Conservation (phyloP, 2,329 filamentous ascomycete genomes). For the Colletotrichum nymphaeae region DNA sequence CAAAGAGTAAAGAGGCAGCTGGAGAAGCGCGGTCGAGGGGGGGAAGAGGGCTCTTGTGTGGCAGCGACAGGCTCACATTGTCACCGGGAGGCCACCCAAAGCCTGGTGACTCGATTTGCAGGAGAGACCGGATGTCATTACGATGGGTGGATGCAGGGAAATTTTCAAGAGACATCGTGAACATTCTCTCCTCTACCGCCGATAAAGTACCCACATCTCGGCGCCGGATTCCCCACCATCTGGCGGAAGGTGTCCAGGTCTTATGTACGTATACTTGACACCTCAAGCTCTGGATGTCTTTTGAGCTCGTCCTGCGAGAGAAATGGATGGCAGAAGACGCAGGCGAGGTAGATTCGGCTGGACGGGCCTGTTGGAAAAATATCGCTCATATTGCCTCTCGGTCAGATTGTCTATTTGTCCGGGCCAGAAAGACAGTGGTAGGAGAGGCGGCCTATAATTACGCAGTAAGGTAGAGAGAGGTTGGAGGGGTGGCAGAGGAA, state of each 20-base stretch:
- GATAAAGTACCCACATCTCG: constrained; percentile 18
- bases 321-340: background rate
- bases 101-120: background rate
- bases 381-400: constrained; percentile 25
- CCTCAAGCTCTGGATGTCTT: background rate
- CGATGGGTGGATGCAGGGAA: constrained; percentile 1
- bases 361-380: constrained; percentile 24
- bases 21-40: background rate
- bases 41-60: background rate
- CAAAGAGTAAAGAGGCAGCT: background rate
- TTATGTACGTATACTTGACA: constrained; percentile 17
- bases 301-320: background rate
- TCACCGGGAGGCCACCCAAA: background rate
- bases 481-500: constrained; percentile 4
- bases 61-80: background rate
- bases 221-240: constrained; percentile 27
- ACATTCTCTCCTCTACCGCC: constrained; percentile 26
- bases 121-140: background rate
- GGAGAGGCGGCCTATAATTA: too few relatives aligned
- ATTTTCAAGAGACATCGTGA: constrained; percentile 33
- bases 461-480: background rate
- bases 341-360: constrained; percentile 10
- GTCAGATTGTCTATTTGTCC: constrained; percentile 1
- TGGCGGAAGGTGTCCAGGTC: constrained; percentile 3
- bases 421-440: background rate